Evolutionary conservation across 257 asterid genomes (phyloP).

Genomic region (Fraxinus quadrangulata): DNA sequence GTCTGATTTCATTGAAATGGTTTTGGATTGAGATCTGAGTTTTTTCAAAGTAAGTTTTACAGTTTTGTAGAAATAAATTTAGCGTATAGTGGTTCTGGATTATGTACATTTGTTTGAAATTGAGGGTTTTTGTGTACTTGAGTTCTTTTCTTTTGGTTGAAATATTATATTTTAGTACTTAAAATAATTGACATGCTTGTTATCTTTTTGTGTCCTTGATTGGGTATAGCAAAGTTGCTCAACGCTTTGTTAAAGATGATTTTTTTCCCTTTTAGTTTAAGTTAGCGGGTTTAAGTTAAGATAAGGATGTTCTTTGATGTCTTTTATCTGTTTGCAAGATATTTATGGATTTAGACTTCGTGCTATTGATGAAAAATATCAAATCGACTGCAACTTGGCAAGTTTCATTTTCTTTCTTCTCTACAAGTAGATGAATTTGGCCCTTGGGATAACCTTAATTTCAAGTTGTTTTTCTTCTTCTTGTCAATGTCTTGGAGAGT

Average conservation of each 20-base stretch:
- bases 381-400: not conserved
- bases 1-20: constrained; percentile 12
- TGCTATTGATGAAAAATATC: not conserved
- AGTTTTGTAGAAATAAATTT: constrained; percentile 16
- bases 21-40: constrained; percentile 26
- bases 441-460: not conserved
- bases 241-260: not conserved
- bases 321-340: not conserved
- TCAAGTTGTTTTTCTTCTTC: not conserved
- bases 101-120: constrained; percentile 24
- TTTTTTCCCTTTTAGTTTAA: not conserved
- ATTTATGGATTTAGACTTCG: not conserved
- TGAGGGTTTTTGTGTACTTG: constrained; percentile 7
- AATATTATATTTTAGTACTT: constrained; percentile 19
- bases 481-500: not conserved
- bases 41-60: not conserved
- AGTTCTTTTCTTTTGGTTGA: not conserved
- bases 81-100: constrained; percentile 22
- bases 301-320: not conserved
- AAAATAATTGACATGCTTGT: not conserved
- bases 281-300: constrained; percentile 8
- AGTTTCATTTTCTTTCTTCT: not conserved
- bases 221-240: constrained; percentile 8
- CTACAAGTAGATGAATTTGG: not conserved
- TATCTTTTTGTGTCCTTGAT: constrained; percentile 7